phyloP scores from a whole-genome alignment of 208 protist genomes.

The Trichomonas tenax region DNA sequence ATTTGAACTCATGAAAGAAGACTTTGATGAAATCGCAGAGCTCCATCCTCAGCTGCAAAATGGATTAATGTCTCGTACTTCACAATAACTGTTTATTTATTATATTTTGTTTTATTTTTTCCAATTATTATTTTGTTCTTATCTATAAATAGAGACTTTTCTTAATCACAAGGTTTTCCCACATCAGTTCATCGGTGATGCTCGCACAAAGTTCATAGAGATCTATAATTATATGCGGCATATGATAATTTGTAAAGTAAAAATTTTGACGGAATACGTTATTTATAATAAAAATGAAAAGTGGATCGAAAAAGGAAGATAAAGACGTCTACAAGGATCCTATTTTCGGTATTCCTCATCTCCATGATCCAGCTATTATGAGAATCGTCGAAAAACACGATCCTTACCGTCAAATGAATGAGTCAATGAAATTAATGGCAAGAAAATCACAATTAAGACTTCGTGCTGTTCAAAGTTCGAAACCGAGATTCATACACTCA shows the following conservation, averaged over 20 bases:
- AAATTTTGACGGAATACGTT: no score
- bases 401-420: background rate
- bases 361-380: background rate
- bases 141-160: no score
- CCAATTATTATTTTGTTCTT: no score
- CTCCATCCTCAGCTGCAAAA: background rate
- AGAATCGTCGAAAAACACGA: background rate
- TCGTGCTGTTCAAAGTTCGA: background rate
- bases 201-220: no score
- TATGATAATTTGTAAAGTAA: no score
- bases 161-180: no score
- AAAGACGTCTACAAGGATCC: background rate
- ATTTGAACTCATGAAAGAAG: background rate
- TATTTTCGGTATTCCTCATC: background rate
- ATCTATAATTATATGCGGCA: no score
- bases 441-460: background rate
- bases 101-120: no score
- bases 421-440: background rate
- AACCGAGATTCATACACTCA: background rate
- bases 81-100: background rate
- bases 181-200: no score
- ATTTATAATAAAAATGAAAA: background rate
- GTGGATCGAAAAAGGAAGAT: background rate
- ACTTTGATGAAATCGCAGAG: background rate
- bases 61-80: background rate